Evolutionary conservation across 2,329 filamentous ascomycete genomes (phyloP).

Genomic region (Xylaria digitata): DNA sequence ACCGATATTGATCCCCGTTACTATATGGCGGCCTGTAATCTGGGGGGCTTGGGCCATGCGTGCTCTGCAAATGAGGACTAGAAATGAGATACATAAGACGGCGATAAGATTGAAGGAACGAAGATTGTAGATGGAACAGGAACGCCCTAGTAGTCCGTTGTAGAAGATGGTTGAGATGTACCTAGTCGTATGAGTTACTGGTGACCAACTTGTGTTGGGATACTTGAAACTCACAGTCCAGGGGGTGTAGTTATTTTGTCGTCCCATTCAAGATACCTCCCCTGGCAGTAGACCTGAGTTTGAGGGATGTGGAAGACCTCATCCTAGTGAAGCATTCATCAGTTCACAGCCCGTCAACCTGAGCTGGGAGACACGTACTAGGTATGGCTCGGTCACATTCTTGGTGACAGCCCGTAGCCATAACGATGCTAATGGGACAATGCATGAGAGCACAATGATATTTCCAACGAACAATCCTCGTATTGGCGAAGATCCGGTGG

Average conservation of each 20-base stretch:
- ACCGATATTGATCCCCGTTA: constrained; percentile 80
- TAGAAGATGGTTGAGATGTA: constrained; percentile 57
- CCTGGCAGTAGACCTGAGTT: constrained; percentile 85
- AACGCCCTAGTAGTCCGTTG: constrained; percentile 48
- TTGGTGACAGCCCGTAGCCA: constrained; percentile 56
- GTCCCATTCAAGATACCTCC: constrained; percentile 84
- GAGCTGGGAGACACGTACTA: constrained; percentile 53
- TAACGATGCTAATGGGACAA: constrained; percentile 28
- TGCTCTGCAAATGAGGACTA: constrained; percentile 64
- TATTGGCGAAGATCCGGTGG: constrained; percentile 7
- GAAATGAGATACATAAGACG: constrained; percentile 56
- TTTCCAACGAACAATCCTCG: background rate
- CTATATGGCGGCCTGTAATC: constrained; percentile 58
- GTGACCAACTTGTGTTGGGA: constrained; percentile 35
- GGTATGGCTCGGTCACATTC: constrained; percentile 64
- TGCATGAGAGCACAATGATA: constrained; percentile 13
- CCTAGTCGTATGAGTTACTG: constrained; percentile 41
- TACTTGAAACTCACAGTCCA: constrained; percentile 70
- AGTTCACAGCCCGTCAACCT: constrained; percentile 12
- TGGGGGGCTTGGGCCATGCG: constrained; percentile 52
- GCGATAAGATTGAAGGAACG: constrained; percentile 62
- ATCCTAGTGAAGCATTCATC: constrained; percentile 65
- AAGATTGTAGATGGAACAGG: constrained; percentile 58
- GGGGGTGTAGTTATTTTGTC: constrained; percentile 97
- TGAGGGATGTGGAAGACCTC: constrained; percentile 92